phyloP scores from a whole-genome alignment of 2,329 filamentous ascomycete genomes.

The Plenodomus lindquistii region DNA sequence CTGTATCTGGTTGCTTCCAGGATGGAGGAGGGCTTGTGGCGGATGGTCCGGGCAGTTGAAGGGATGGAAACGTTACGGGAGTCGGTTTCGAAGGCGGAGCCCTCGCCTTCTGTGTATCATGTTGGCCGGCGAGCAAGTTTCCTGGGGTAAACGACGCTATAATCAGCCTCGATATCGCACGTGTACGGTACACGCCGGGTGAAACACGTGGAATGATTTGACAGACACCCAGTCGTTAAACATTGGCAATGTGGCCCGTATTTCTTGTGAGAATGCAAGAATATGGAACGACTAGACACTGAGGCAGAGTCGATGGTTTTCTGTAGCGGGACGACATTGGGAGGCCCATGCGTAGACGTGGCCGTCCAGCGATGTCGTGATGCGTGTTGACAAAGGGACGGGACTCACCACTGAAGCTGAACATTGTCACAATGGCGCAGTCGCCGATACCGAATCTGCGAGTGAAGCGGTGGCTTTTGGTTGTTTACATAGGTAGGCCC shows the following conservation, averaged over 20 bases:
- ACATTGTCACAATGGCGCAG: constrained; percentile 27
- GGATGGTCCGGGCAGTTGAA: constrained; percentile 44
- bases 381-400: constrained; percentile 1
- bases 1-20: constrained; percentile 44
- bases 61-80: constrained; percentile 57
- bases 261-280: background rate
- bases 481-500: background rate
- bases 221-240: constrained; percentile 21
- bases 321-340: background rate
- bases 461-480: background rate
- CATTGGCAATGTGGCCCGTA: constrained; percentile 2
- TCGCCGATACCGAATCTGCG: background rate
- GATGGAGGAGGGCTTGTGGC: constrained; percentile 25
- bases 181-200: constrained; percentile 26
- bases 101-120: constrained; percentile 47
- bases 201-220: constrained; percentile 32
- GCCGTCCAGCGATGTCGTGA: constrained; percentile 4
- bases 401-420: constrained; percentile 44
- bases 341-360: background rate
- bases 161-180: constrained; percentile 35
- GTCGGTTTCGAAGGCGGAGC: constrained; percentile 54
- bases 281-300: background rate
- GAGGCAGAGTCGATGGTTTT: too few relatives aligned
- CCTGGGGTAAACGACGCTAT: constrained; percentile 29
- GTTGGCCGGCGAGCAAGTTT: constrained; percentile 44